phyloP scores from a whole-genome alignment of 179 eudicot genomes.

The Sideroxylon spinosum region DNA sequence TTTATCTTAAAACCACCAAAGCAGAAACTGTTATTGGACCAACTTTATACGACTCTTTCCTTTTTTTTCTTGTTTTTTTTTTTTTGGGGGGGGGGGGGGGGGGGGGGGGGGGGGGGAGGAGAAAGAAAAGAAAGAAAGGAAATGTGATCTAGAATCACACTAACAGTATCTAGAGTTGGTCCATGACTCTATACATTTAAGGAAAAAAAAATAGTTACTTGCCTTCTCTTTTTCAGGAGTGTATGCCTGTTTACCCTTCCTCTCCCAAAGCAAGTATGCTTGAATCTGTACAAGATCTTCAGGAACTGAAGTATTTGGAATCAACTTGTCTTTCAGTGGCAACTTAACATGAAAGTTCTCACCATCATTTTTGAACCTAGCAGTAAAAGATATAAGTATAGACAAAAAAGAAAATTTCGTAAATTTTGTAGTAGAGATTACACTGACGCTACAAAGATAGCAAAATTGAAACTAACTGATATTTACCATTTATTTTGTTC shows the following conservation, averaged over 20 bases:
- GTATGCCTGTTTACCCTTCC: constrained; percentile 86
- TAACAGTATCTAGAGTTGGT: not conserved
- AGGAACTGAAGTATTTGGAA: constrained; percentile 59
- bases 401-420: not conserved
- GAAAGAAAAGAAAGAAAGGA: too few relatives aligned
- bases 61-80: too few relatives aligned
- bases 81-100: too few relatives aligned
- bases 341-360: constrained; percentile 65
- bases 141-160: not conserved
- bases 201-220: constrained; percentile 14
- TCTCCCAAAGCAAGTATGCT: constrained; percentile 90
- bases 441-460: constrained; percentile 7
- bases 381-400: constrained; percentile 8
- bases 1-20: not conserved
- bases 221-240: constrained; percentile 83
- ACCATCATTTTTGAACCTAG: constrained; percentile 87
- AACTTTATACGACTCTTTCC: not conserved
- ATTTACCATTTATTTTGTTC: constrained; percentile 75
- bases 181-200: not conserved
- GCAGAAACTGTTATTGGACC: not conserved
- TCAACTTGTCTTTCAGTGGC: constrained; percentile 37
- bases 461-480: constrained; percentile 7
- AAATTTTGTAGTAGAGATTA: not conserved
- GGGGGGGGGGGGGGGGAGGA: too few relatives aligned
- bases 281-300: constrained; percentile 97